phyloP scores from a whole-genome alignment of 805 yeast species.

The Lachancea thermotolerans region DNA sequence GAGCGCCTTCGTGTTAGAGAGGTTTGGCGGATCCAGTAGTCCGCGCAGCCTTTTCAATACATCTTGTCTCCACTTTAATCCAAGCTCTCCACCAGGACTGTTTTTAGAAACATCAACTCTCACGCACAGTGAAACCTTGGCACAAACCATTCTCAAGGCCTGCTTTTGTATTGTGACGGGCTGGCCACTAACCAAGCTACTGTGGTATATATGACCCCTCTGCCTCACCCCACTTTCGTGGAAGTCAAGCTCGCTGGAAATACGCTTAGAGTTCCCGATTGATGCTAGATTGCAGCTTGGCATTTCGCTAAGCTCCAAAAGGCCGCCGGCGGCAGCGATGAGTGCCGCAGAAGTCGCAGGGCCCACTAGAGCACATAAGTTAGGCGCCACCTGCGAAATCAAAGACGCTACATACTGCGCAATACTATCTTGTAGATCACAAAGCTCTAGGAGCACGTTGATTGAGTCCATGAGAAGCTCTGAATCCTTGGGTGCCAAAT shows the following conservation, averaged over 20 bases:
- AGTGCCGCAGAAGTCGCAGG: constrained; percentile 67
- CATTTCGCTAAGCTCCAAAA: constrained; percentile 53
- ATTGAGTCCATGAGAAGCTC: constrained; percentile 34
- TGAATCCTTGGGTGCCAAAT: constrained; percentile 32
- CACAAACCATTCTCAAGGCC: constrained; percentile 73
- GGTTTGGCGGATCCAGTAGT: constrained; percentile 70
- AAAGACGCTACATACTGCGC: constrained; percentile 50
- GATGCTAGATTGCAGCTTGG: constrained; percentile 85
- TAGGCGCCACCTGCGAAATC: constrained; percentile 66
- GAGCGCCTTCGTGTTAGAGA: constrained; percentile 58
- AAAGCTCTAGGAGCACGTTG: constrained; percentile 40
- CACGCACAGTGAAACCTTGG: constrained; percentile 75
- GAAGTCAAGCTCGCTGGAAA: constrained; percentile 29
- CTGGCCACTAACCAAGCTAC: constrained; percentile 51
- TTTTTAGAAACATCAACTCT: constrained; percentile 58
- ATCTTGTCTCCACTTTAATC: constrained; percentile 53
- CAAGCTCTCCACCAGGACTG: constrained; percentile 44
- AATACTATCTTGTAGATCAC: constrained; percentile 38
- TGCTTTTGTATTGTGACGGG: constrained; percentile 56
- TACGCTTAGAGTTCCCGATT: constrained; percentile 47
- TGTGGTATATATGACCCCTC: constrained; percentile 61
- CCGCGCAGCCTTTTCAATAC: constrained; percentile 60
- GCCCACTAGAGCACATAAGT: constrained; percentile 66
- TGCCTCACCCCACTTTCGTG: constrained; percentile 44
- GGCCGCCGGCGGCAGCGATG: constrained; percentile 61